A percentile compares a stretch with the other conserved stretches of the same genome.
These are phyloP conservation scores for Blepharisma stoltei DNA, from an alignment of 73 alveolate species.

Conservation along the genomic window DNA sequence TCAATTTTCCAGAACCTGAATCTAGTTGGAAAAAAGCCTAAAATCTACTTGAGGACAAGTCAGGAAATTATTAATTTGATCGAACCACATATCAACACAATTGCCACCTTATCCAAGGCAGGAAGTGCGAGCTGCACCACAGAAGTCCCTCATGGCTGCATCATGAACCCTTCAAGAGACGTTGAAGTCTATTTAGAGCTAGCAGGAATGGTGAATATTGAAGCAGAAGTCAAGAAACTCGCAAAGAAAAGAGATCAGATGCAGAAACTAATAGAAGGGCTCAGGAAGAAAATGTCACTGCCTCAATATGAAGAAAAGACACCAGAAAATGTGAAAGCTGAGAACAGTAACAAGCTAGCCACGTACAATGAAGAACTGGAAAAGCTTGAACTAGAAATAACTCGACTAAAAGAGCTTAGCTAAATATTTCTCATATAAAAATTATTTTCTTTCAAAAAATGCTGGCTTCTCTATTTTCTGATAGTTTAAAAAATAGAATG, in stretches of 20 bases:
- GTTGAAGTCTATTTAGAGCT: slow-evolving; percentile 62
- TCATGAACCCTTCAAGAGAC: slow-evolving; percentile 58
- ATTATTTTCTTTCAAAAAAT: too few species aligned
- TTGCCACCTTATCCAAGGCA: slow-evolving; percentile 33
- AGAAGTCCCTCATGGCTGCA: slow-evolving; percentile 74
- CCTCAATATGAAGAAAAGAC: slow-evolving; percentile 65
- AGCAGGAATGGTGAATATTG: slow-evolving; percentile 71
- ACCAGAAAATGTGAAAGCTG: slow-evolving; percentile 67
- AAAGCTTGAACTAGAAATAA: not conserved
- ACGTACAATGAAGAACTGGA: slow-evolving; percentile 55
- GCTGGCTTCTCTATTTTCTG: too few species aligned
- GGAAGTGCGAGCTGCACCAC: slow-evolving; percentile 31
- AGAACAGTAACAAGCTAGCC: slow-evolving; percentile 51
- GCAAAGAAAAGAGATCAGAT: slow-evolving; percentile 63
- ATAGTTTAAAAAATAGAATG: too few species aligned
- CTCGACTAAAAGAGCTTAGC: not conserved
- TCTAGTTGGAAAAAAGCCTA: slow-evolving; percentile 64
- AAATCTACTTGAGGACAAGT: slow-evolving; percentile 44
- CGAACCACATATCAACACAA: not conserved
- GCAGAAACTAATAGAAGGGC: slow-evolving; percentile 59
- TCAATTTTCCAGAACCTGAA: slow-evolving; percentile 55
- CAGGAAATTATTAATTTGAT: slow-evolving; percentile 41
- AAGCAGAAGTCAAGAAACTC: slow-evolving; percentile 67
- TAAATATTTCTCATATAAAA: too few species aligned
- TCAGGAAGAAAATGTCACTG: slow-evolving; percentile 61